Evolutionary conservation across 2,329 filamentous ascomycete species (phyloP).

Genomic region (Emmonsia crescens): DNA sequence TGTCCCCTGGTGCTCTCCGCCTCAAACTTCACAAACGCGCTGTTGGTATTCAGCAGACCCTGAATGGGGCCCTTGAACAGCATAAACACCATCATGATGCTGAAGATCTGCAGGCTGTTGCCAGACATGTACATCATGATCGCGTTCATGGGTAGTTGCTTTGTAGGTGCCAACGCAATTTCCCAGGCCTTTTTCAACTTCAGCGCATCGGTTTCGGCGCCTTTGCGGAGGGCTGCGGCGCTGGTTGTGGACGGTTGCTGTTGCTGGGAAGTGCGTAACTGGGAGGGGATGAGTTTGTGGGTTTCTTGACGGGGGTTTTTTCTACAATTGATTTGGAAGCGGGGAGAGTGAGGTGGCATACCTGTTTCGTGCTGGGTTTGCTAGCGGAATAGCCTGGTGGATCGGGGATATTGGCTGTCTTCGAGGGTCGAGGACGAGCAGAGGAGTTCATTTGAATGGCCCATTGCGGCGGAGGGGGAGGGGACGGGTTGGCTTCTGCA

Average conservation of each 20-base stretch:
- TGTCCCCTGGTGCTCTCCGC: slow-evolving; percentile 63
- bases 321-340: slow-evolving; percentile 7
- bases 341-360: slow-evolving; percentile 21
- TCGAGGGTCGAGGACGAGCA: slow-evolving; percentile 55
- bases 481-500: slow-evolving; percentile 15
- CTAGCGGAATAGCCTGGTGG: slow-evolving; percentile 69
- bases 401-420: slow-evolving; percentile 57
- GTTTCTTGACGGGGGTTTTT: not conserved
- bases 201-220: slow-evolving; percentile 83
- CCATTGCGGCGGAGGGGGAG: slow-evolving; percentile 60
- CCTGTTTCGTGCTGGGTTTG: slow-evolving; percentile 45
- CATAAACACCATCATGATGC: slow-evolving; percentile 99
- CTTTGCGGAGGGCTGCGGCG: slow-evolving; percentile 44
- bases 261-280: slow-evolving; percentile 15
- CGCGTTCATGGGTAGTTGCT: slow-evolving; percentile 92
- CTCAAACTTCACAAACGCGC: slow-evolving; percentile 85
- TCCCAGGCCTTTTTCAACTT: slow-evolving; percentile 99
- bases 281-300: not conserved
- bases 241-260: slow-evolving; percentile 42
- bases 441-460: slow-evolving; percentile 66
- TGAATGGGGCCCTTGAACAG: slow-evolving; percentile 93
- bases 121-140: slow-evolving; percentile 99
- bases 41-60: slow-evolving; percentile 70
- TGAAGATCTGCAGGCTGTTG: slow-evolving; percentile 96
- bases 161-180: slow-evolving; percentile 82